phyloP scores from a whole-genome alignment of 1,284 basidiomycete species.

The Cutaneotrichosporon spelunceum region DNA sequence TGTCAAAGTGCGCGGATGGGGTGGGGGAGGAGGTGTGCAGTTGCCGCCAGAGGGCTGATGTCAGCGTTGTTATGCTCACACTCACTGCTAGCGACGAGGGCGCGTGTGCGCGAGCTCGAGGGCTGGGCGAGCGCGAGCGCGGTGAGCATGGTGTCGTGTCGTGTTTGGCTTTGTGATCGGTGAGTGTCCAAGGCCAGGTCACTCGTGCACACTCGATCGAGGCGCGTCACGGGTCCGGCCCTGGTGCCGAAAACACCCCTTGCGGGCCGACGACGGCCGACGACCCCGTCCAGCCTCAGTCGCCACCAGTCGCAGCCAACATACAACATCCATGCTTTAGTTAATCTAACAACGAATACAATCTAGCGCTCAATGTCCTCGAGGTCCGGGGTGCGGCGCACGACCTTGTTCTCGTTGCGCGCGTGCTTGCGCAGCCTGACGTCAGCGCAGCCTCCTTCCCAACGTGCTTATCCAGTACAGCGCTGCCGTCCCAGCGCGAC shows the following conservation, averaged over 20 bases:
- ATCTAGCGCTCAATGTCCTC: constrained; percentile 9
- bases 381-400: constrained; percentile 82
- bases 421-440: constrained; percentile 68
- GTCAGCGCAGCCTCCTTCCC: background rate
- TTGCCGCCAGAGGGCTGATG: background rate
- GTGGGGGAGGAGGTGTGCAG: constrained; percentile 21
- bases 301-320: background rate
- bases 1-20: constrained; percentile 70
- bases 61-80: background rate
- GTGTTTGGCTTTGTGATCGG: background rate
- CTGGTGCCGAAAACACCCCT: too few relatives aligned
- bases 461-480: constrained; percentile 62
- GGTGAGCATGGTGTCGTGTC: constrained; percentile 12
- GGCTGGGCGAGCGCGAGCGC: constrained; percentile 33
- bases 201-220: too few relatives aligned
- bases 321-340: constrained; percentile 1
- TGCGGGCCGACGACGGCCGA: too few relatives aligned
- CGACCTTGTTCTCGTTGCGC: constrained; percentile 86
- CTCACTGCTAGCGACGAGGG: constrained; percentile 33
- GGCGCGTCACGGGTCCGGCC: too few relatives aligned
- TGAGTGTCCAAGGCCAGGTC: too few relatives aligned
- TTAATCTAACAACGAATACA: background rate
- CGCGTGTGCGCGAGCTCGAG: constrained; percentile 34
- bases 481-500: constrained; percentile 70
- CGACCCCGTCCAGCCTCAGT: background rate